Base-by-base conservation (phyloP, 2,329 filamentous ascomycete genomes). In the Xylaria multiplex region DNA sequence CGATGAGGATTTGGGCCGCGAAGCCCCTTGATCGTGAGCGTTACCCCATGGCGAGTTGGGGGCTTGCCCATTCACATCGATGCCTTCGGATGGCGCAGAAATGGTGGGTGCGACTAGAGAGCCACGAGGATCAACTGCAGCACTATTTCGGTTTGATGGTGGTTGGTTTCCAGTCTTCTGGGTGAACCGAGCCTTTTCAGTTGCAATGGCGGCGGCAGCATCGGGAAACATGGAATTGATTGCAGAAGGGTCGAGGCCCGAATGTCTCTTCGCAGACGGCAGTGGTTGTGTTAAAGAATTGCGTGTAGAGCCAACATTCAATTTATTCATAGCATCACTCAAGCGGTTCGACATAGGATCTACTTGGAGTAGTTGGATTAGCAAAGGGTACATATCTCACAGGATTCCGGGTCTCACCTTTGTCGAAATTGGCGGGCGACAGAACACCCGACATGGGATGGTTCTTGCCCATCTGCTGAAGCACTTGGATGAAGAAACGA, bases 151-250 rank as follows among this genome's bases (percentile, higher is more conserved):
- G 83, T 97, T 97, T 24, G 96, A 97, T 0, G 92, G 88, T 3
- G 94, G 93, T 24, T 91, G 90, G 70, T 94, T 93, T 66, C 95
- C 96, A 3, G 94, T 97, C 78, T 97, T 92, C 79, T 97, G 94
- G 19, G 94, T 96, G 77, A 96, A 98, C 78, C 97, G 96, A 65
- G 94, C 95, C 83, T 97, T 97, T 80, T 99, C 95, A 67, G 96
- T 97, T 30, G 95, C 95, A 78, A 99, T 98, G n/a, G 96, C 96
- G 48, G 95, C 95, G 14, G 96, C 96, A 50, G 96, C 96, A 82
- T 99, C 96, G 6, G 96, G 96, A 79, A 99, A 99, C 96, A 99
- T 98, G 74, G 93, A 93, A 80, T 97, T 97, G 80, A 99, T 97
- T 27, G 93, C 96, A 37, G 91, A 93, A 5, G 93, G 86, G 77